A percentile compares a stretch with the other conserved stretches of the same genome.
phyloP scores from a whole-genome alignment of 345 rosid species.

The Abelmoschus esculentus region DNA sequence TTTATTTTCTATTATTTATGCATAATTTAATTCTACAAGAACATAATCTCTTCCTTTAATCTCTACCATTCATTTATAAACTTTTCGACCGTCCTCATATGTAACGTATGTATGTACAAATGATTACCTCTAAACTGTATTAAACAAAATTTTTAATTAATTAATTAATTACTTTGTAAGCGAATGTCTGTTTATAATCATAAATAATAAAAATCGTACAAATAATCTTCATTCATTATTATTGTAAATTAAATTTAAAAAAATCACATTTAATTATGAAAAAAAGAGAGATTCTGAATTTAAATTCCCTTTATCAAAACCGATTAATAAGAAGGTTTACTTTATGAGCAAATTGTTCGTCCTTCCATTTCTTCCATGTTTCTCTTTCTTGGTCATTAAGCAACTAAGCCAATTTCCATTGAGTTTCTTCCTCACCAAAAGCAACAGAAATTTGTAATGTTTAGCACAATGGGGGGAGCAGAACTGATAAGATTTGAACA shows the following conservation, averaged over 20 bases:
- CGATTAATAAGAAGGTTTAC: not conserved
- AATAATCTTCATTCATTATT: no score
- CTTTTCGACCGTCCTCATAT: not conserved
- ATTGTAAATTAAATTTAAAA: no score
- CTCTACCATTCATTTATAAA: not conserved
- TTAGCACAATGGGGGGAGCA: not conserved
- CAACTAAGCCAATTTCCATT: not conserved
- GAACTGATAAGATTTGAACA: not conserved
- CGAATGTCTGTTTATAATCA: not conserved
- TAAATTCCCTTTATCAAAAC: not conserved
- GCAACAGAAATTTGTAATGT: not conserved
- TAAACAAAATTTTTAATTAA: not conserved
- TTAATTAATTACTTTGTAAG: not conserved
- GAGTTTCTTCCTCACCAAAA: not conserved
- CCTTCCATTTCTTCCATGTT: conserved; percentile 1
- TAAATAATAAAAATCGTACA: no score
- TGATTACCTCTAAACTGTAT: not conserved
- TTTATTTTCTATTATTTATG: not conserved
- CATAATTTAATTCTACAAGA: not conserved
- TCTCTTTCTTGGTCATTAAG: conserved; percentile 12
- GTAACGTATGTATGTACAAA: not conserved
- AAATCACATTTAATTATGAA: not conserved
- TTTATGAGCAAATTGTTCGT: not conserved
- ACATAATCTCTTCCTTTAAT: not conserved
- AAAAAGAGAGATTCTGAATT: not conserved